A percentile compares a stretch with the other conserved stretches of the same genome.
phyloP scores from a whole-genome alignment of 2,329 filamentous ascomycete genomes.

The Fusarium sp. region DNA sequence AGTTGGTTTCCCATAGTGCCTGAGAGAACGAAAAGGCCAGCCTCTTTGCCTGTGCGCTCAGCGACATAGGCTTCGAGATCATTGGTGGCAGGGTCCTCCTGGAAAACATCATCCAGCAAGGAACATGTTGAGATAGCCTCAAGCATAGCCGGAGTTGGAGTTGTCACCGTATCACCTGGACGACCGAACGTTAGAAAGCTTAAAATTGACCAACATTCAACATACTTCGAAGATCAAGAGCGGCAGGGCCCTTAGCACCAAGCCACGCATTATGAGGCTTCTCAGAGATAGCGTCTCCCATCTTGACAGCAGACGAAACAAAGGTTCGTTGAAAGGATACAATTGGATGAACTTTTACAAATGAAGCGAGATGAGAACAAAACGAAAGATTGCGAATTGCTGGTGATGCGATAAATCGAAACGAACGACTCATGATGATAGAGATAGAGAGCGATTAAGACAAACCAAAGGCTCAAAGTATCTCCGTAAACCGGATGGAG shows the following conservation, averaged over 20 bases:
- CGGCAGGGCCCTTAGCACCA: slow-evolving; percentile 53
- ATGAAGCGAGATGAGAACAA: neutral
- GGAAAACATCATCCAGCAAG: slow-evolving; percentile 85
- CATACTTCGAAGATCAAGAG: slow-evolving; percentile 57
- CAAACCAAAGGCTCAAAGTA: neutral
- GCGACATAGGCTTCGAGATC: slow-evolving; percentile 81
- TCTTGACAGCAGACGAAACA: slow-evolving; percentile 18
- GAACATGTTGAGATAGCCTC: slow-evolving; percentile 79
- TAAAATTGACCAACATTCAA: neutral
- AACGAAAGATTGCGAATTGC: slow-evolving; percentile 8
- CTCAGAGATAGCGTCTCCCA: slow-evolving; percentile 33
- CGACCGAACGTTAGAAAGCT: slow-evolving; percentile 34
- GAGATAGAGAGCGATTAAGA: slow-evolving; percentile 1
- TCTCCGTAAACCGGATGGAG: slow-evolving; percentile 22
- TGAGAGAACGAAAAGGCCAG: slow-evolving; percentile 83
- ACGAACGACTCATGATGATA: slow-evolving; percentile 20
- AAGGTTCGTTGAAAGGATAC: slow-evolving; percentile 18
- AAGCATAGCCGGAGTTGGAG: slow-evolving; percentile 84
- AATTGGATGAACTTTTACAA: neutral
- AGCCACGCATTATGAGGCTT: slow-evolving; percentile 51
- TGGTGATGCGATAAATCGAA: slow-evolving; percentile 14
- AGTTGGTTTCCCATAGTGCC: slow-evolving; percentile 97
- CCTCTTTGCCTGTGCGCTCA: slow-evolving; percentile 78
- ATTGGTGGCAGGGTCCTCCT: slow-evolving; percentile 82
- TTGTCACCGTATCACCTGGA: slow-evolving; percentile 69